Evolutionary conservation across 139 green algal genomes (phyloP).

Genomic region (Edaphochlamys debaryana): DNA sequence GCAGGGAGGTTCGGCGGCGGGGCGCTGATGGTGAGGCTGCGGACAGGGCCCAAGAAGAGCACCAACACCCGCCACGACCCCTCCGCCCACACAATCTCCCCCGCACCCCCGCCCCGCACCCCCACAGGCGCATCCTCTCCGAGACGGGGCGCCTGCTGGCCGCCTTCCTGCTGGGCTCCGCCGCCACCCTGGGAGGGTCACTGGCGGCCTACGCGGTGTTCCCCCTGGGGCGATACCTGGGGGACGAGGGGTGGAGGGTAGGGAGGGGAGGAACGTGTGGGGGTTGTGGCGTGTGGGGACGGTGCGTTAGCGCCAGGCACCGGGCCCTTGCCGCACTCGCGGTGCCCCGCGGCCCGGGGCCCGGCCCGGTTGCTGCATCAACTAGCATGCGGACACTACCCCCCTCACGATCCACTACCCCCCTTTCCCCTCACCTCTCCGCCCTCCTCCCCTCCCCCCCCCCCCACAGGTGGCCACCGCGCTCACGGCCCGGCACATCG

Average conservation of each 20-base stretch:
- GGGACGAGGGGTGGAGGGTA: slow-evolving; percentile 53
- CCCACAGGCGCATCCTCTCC: slow-evolving; percentile 65
- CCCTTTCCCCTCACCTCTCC: too few species aligned
- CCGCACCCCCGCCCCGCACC: background rate
- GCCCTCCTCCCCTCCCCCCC: too few species aligned
- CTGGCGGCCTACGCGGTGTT: slow-evolving; percentile 74
- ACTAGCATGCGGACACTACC: too few species aligned
- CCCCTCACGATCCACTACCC: too few species aligned
- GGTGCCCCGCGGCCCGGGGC: too few species aligned
- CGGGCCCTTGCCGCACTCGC: too few species aligned
- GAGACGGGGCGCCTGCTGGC: slow-evolving; percentile 82
- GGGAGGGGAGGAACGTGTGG: background rate
- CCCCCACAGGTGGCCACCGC: slow-evolving; percentile 87
- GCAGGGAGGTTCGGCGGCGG: too few species aligned
- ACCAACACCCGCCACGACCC: too few species aligned
- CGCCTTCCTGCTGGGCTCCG: slow-evolving; percentile 77
- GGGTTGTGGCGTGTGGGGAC: background rate
- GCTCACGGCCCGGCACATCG: slow-evolving; percentile 91
- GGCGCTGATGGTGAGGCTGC: too few species aligned
- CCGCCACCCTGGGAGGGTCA: slow-evolving; percentile 73
- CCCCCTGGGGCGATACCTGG: slow-evolving; percentile 69
- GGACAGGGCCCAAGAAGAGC: too few species aligned
- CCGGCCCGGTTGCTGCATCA: too few species aligned
- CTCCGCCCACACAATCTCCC: background rate
- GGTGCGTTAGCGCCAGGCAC: too few species aligned